phyloP scores from a whole-genome alignment of 352 stramenopile genomes.

The Phytophthora sojae region DNA sequence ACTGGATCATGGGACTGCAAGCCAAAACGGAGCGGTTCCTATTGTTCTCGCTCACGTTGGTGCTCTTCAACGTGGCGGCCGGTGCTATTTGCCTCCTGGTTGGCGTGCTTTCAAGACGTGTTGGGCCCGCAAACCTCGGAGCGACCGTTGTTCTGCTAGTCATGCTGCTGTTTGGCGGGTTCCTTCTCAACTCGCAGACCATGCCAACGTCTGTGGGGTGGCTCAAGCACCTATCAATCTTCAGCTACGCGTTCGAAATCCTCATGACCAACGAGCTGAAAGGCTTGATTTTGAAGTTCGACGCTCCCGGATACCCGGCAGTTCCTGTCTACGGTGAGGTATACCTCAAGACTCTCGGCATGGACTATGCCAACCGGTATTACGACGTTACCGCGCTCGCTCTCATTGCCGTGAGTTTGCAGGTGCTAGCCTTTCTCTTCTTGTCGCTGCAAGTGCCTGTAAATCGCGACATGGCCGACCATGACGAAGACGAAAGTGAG shows the following conservation, averaged over 20 bases:
- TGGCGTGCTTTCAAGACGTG: constrained; percentile 60
- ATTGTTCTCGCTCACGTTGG: constrained; percentile 64
- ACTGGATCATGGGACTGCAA: constrained; percentile 84
- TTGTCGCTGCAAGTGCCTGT: constrained; percentile 66
- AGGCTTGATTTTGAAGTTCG: constrained; percentile 70
- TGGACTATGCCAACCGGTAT: constrained; percentile 74
- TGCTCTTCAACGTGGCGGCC: constrained; percentile 76
- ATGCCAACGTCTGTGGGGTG: constrained; percentile 64
- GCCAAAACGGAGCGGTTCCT: constrained; percentile 55
- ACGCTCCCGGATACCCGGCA: constrained; percentile 68
- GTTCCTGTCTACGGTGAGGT: constrained; percentile 79
- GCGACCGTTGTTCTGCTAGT: constrained; percentile 75
- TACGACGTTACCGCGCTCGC: constrained; percentile 62
- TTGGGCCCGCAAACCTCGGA: constrained; percentile 68
- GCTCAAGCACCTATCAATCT: constrained; percentile 81
- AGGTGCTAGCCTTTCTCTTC: constrained; percentile 65
- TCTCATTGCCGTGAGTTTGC: constrained; percentile 50
- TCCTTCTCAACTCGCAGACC: constrained; percentile 79
- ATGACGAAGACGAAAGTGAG: not conserved
- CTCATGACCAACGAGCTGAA: constrained; percentile 84
- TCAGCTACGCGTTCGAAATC: constrained; percentile 85
- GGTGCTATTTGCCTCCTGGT: constrained; percentile 77
- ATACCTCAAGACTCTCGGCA: constrained; percentile 77
- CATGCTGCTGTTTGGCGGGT: constrained; percentile 82
- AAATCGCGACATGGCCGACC: constrained; percentile 41